Evolutionary conservation across 2,329 filamentous ascomycete species (phyloP).

Genomic region (Verticillium longisporum): DNA sequence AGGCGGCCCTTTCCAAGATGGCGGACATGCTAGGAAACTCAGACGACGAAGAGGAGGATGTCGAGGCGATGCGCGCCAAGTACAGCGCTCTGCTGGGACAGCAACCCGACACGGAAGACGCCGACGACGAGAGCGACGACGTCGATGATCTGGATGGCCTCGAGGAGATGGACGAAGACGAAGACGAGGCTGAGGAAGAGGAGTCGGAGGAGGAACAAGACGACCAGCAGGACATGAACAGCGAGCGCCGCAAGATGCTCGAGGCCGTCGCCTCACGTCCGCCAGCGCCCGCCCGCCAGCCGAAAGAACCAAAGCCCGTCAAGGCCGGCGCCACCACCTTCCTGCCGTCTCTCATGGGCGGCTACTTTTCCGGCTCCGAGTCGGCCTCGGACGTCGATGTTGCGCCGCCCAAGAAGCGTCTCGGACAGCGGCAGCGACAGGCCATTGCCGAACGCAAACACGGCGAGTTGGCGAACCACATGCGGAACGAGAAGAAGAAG

Average conservation of each 20-base stretch:
- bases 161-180: conserved; percentile 13
- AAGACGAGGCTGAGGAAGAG: conserved; percentile 14
- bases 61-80: conserved; percentile 31
- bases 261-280: conserved; percentile 17
- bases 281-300: conserved; percentile 22
- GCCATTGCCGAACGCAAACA: conserved; percentile 78
- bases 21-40: conserved; percentile 38
- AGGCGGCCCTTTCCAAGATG: conserved; percentile 34
- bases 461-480: conserved; percentile 63
- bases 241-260: neutral
- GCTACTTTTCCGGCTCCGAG: conserved; percentile 73
- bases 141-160: conserved; percentile 9
- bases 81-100: conserved; percentile 39
- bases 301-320: conserved; percentile 22
- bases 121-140: conserved; percentile 25
- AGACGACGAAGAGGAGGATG: conserved; percentile 30
- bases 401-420: conserved; percentile 62
- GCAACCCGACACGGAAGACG: conserved; percentile 29
- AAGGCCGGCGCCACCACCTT: conserved; percentile 47
- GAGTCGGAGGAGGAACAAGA: conserved; percentile 18
- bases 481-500: conserved; percentile 33
- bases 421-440: conserved; percentile 71
- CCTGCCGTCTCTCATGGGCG: conserved; percentile 69
- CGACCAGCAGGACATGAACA: conserved; percentile 9
- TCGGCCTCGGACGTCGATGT: conserved; percentile 61